Evolutionary conservation across 495 filamentous ascomycete species (phyloP), one percentile per base, ranked within the genome.

Genomic region (Trichoderma virens): DNA sequence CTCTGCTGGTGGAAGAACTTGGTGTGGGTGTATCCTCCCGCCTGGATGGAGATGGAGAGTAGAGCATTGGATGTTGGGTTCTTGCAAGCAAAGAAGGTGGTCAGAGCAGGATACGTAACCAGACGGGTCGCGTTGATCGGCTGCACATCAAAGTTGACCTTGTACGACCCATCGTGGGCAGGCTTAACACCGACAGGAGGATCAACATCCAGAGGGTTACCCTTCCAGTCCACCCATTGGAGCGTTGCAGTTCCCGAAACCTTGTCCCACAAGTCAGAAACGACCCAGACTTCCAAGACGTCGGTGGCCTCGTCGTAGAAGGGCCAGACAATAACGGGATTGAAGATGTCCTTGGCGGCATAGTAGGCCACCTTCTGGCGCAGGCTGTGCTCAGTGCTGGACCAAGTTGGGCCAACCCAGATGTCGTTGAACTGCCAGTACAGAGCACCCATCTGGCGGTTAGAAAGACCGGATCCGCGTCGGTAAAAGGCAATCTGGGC

Each of bases 361-460:
- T 88, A 30, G 88, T 74, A 4, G 86, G 43, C 43, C 43, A 47
- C 79, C 67, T 89, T 88, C 85, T 85, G 88, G 4, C 86, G 77
- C 3, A 85, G 85, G 65, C 82, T 80, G 62, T 84, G 85, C 72
- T 87, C 85, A 59, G 86, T 84, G 0, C 84, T 75, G 65, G 86
- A 83, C 86, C 86, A 89, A 0, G 85, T 83, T 0, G 86, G 86
- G 6, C 85, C 86, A 68, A 86, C 83, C 86, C 86, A 88, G 68
- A 87, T 83, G 72, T 88, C 86, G 65, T 89, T 83, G 1, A 89
- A 73, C 70, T 89, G 86, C 86, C 86, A 89, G 70, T 88, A 89
- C 7, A 89, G 70, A 9, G 79, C 79, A 0, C 86, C 86, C 2
- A 88, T 75, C 68, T 88, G 85, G 5, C 83, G 77, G 59, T 88